These are phyloP conservation scores for Biscutella laevigata DNA, from an alignment of 441 rosid species.

Conservation along the genomic window DNA sequence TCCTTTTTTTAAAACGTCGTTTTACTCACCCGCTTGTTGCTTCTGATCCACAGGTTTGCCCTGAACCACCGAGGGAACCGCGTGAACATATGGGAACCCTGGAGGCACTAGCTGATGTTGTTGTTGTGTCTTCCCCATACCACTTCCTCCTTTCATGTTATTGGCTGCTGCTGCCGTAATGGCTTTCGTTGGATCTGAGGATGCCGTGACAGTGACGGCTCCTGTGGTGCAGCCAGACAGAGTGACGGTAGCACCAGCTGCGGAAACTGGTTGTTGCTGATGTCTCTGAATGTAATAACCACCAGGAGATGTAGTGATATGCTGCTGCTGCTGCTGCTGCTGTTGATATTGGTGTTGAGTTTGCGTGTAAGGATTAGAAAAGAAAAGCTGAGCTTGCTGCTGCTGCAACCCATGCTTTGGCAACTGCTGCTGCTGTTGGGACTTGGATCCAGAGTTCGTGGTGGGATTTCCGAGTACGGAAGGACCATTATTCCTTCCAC, in stretches of 20 bases:
- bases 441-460: slow-evolving; percentile 33
- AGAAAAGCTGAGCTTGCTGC: slow-evolving; percentile 43
- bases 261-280: slow-evolving; percentile 40
- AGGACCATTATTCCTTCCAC: slow-evolving; percentile 35
- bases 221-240: slow-evolving; percentile 19
- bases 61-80: too few relatives aligned
- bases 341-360: slow-evolving; percentile 47
- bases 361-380: slow-evolving; percentile 37
- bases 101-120: slow-evolving; percentile 48
- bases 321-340: slow-evolving; percentile 30
- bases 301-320: slow-evolving; percentile 26
- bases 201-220: too few relatives aligned
- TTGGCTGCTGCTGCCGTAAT: too few relatives aligned
- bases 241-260: slow-evolving; percentile 30
- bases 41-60: slow-evolving; percentile 71
- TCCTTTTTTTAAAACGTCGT: too few relatives aligned
- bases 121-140: slow-evolving; percentile 27
- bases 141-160: slow-evolving; percentile 44
- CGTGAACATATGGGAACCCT: slow-evolving; percentile 42
- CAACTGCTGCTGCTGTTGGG: slow-evolving; percentile 44
- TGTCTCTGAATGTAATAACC: slow-evolving; percentile 54
- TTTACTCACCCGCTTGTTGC: slow-evolving; percentile 63
- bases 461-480: slow-evolving; percentile 50
- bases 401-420: too few relatives aligned
- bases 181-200: slow-evolving; percentile 58